Evolutionary conservation across 2,329 filamentous ascomycete genomes (phyloP), one percentile per base, ranked within the genome.

Genomic region (Arachnopeziza araneosa): DNA sequence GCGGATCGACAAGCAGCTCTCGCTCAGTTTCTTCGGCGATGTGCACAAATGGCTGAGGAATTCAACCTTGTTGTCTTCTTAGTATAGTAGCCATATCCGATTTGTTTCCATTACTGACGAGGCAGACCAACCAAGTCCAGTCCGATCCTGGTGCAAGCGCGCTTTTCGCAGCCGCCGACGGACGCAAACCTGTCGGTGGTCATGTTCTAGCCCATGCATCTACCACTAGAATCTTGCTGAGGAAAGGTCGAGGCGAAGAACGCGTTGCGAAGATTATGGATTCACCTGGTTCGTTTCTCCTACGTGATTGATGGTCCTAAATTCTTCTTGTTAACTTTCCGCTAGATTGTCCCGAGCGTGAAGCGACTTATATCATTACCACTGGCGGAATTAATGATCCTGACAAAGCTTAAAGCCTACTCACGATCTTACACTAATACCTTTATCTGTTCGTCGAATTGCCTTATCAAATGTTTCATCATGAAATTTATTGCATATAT

Each of bases 171-270:
- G 81, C 85, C 64, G 85, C 83, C 59, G 86, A 89, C 74, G 86
- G 86, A 52, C 80, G 85, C 53, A 88, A 88, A 71, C 84, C 85
- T 54, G 81, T 85, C 54, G 84, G 84, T 62, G 86, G 86, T 19
- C 86, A 89, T 73, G 82, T 89, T 58, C 81, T 89, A 30, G 86
- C 86, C 48, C 86, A 89, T 72, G 86, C 86, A 56, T 88, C 85
- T 56, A 82, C 85, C 1, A 89, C 86, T 49, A 79, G 86, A 58
- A 79, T 89, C 59, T 75, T 89, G 12, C 79, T 89, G 60, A 80
- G 86, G 10, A 89, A 89, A 68, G 86, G 86, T 53, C 80, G 86
- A 63, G 86, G 86, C 10, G 86, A 89, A 62, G 86, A 89, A 71
- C 79, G 86, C 60, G 86, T 89, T 54, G 86, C 86, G 2, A 89